These are phyloP conservation scores for Marasmius fiardii DNA, from an alignment of 1,284 basidiomycete genomes.

Conservation along the genomic window DNA sequence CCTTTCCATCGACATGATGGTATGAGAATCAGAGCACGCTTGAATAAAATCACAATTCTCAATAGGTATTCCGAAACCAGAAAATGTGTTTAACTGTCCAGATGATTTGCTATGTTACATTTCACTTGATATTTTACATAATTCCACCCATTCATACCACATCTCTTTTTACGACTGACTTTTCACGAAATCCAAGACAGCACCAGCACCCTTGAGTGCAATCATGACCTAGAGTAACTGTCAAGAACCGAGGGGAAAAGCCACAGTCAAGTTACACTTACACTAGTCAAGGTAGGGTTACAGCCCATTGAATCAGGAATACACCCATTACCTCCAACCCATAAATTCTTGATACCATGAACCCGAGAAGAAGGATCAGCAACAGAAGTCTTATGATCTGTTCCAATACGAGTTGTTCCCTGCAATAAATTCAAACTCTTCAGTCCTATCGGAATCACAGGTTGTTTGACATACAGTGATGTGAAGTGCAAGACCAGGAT, in stretches of 20 bases:
- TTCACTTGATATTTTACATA: no score
- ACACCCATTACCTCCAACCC: conserved; percentile 18
- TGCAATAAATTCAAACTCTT: no score
- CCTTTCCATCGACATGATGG: no score
- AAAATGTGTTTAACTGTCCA: no score
- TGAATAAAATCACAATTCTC: no score
- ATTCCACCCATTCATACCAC: no score
- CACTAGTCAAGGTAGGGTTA: conserved; percentile 16
- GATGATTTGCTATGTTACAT: no score
- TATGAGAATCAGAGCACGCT: no score
- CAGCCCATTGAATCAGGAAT: conserved; percentile 16
- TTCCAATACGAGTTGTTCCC: conserved; percentile 16
- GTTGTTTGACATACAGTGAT: conserved; percentile 8
- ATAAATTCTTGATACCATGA: conserved; percentile 16
- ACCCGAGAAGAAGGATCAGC: conserved; percentile 15
- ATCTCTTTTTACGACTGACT: neutral
- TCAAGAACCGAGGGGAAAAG: neutral
- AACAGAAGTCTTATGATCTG: conserved; percentile 10
- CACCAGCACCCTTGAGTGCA: neutral
- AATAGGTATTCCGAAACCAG: no score
- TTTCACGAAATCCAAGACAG: neutral
- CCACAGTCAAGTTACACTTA: neutral
- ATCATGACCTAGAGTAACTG: neutral
- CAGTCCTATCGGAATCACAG: no score
- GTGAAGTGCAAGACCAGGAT: conserved; percentile 17